phyloP scores from a whole-genome alignment of 768 basidiomycete genomes.

The Phylloporus sp. region DNA sequence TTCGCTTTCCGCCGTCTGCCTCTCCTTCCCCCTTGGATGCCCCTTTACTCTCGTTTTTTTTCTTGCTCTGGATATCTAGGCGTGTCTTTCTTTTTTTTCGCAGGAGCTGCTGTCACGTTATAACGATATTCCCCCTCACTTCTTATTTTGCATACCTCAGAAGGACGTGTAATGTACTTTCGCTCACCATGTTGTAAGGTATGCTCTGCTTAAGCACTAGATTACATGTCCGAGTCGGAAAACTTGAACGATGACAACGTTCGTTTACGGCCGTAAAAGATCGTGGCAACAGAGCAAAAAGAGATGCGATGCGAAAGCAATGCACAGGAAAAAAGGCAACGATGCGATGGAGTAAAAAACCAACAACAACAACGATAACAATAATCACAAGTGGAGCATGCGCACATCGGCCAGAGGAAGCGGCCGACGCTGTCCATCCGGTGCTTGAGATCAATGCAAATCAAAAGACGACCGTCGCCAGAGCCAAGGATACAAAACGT shows the following conservation, averaged over 20 bases:
- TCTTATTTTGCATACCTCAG: slow-evolving; percentile 23
- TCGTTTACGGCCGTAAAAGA: background rate
- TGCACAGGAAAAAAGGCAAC: background rate
- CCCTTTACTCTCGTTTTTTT: background rate
- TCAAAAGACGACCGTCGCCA: slow-evolving; percentile 17
- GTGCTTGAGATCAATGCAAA: slow-evolving; percentile 30
- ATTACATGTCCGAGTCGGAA: slow-evolving; percentile 12
- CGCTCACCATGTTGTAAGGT: slow-evolving; percentile 15
- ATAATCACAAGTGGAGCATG: slow-evolving; percentile 27
- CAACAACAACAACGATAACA: background rate
- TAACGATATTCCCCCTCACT: slow-evolving; percentile 16
- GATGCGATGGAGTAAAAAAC: background rate
- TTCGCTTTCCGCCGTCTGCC: slow-evolving; percentile 9
- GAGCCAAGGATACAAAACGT: background rate
- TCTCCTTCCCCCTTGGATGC: background rate
- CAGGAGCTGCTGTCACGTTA: slow-evolving; percentile 11
- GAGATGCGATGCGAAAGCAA: slow-evolving; percentile 8
- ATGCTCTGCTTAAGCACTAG: slow-evolving; percentile 10
- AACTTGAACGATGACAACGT: background rate
- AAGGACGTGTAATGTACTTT: slow-evolving; percentile 23
- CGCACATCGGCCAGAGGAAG: slow-evolving; percentile 28
- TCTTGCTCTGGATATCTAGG: slow-evolving; percentile 6
- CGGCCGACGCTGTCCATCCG: slow-evolving; percentile 29
- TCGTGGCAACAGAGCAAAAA: background rate
- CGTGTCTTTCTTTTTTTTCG: background rate